Evolutionary conservation across 257 asterid genomes (phyloP), one percentile per base, ranked within the genome.

Genomic region (Solanum dulcamara): DNA sequence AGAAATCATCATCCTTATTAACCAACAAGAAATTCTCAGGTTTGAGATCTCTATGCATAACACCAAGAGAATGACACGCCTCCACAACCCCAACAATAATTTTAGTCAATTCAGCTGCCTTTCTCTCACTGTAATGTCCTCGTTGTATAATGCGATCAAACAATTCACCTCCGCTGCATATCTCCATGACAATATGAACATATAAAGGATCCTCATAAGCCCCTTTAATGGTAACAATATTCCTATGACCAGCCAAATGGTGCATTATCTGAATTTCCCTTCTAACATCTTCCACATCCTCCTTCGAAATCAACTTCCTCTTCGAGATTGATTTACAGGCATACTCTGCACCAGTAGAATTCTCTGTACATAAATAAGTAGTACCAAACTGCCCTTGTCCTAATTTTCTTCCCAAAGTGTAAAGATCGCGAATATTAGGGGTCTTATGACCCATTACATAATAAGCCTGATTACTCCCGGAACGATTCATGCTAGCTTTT

Each of bases 201-300:
- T 67, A 68, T 50, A 84, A 14, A 3, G 81, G 26, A 67, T 84
- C 86, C 81, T 84, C 86, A 68, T 84, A 84, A 75, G 81, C 80
- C 10, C 81, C 86, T 32, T 68, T 84, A 67, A 84, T 84, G 0
- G 81, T 84, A 24, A 84, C 81, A 51, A 84, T 75, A 84, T 68
- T 84, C 57, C 57, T 72, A 28, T 84, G 86, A 55, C 80, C 86
- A 48, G 86, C 14, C 28, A 84, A 84, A 84, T 84, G 86, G n/a
- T 84, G 86, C 86, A 84, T 84, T 84, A 84, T 84, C 51, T 84
- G 86, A 84, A 84, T 84, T 59, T 84, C 86, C 53, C 86, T 84
- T 79, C 86, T 67, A 35, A 84, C 86, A 84, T 84, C 86, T 7
- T 84, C 86, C 1, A 66, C 42, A 24, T 84, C 82, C 70, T 84